Evolutionary conservation across 106 monocot species (phyloP).

Genomic region (Platanthera zijinensis): DNA sequence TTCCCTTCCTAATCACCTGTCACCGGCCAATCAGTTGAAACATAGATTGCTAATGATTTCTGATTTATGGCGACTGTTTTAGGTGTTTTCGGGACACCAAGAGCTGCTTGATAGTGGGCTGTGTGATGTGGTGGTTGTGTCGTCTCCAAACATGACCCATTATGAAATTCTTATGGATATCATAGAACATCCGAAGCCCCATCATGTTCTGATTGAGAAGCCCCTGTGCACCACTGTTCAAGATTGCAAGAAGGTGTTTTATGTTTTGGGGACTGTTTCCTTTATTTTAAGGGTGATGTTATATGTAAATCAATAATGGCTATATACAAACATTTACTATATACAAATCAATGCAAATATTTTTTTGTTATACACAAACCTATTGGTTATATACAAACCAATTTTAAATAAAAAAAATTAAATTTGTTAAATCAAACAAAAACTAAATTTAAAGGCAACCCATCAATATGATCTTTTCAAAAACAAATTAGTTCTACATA

Average conservation of each 20-base stretch:
- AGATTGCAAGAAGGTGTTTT: conserved; percentile 64
- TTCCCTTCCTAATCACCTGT: neutral
- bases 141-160: conserved; percentile 97
- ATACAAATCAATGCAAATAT: too few relatives aligned
- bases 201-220: conserved; percentile 83
- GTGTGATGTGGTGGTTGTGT: conserved; percentile 80
- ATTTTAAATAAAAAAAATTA: too few relatives aligned
- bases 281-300: too few relatives aligned
- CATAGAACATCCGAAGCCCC: conserved; percentile 41
- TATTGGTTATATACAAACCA: too few relatives aligned
- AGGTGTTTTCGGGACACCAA: conserved; percentile 56
- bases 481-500: too few relatives aligned
- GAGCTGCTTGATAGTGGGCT: conserved; percentile 75
- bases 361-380: too few relatives aligned
- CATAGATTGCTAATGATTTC: neutral
- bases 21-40: neutral
- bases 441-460: too few relatives aligned
- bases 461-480: too few relatives aligned
- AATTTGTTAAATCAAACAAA: too few relatives aligned
- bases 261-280: neutral
- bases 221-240: conserved; percentile 75
- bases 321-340: too few relatives aligned
- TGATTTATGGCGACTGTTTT: neutral
- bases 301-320: too few relatives aligned
- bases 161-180: conserved; percentile 87